Conservation (phyloP, 2,329 filamentous ascomycete genomes). For the Endocalyx cinctus region DNA sequence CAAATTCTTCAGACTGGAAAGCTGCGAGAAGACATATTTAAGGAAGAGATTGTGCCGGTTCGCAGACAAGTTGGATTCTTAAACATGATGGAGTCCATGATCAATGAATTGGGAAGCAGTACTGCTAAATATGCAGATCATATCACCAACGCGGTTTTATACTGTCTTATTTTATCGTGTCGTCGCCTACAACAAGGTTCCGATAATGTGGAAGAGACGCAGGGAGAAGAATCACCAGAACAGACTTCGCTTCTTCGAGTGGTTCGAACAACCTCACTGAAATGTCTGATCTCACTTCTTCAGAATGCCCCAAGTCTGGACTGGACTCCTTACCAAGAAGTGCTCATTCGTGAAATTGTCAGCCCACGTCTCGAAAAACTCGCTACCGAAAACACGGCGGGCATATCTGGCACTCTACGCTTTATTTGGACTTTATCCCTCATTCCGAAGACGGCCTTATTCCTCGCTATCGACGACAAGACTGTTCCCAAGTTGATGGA, state of each 20-base stretch:
- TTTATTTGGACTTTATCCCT: slow-evolving; percentile 79
- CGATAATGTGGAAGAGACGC: slow-evolving; percentile 30
- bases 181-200: slow-evolving; percentile 46
- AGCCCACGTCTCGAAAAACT: slow-evolving; percentile 74
- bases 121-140: slow-evolving; percentile 63
- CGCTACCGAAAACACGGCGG: slow-evolving; percentile 80
- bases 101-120: slow-evolving; percentile 75
- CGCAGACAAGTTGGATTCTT: slow-evolving; percentile 87
- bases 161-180: slow-evolving; percentile 71
- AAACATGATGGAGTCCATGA: slow-evolving; percentile 84
- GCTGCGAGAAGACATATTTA: slow-evolving; percentile 49
- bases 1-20: slow-evolving; percentile 49
- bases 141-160: slow-evolving; percentile 73
- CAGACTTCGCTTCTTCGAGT: slow-evolving; percentile 58
- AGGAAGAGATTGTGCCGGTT: slow-evolving; percentile 55
- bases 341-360: slow-evolving; percentile 71
- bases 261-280: slow-evolving; percentile 68
- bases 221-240: slow-evolving; percentile 34
- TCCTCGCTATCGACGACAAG: slow-evolving; percentile 58
- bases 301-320: slow-evolving; percentile 64
- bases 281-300: slow-evolving; percentile 77
- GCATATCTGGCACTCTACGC: slow-evolving; percentile 76
- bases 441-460: slow-evolving; percentile 59
- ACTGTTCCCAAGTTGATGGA: slow-evolving; percentile 69
- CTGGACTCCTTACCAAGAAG: slow-evolving; percentile 66